Base-by-base conservation (phyloP, 768 basidiomycete genomes). In the Lactifluus pinguis region DNA sequence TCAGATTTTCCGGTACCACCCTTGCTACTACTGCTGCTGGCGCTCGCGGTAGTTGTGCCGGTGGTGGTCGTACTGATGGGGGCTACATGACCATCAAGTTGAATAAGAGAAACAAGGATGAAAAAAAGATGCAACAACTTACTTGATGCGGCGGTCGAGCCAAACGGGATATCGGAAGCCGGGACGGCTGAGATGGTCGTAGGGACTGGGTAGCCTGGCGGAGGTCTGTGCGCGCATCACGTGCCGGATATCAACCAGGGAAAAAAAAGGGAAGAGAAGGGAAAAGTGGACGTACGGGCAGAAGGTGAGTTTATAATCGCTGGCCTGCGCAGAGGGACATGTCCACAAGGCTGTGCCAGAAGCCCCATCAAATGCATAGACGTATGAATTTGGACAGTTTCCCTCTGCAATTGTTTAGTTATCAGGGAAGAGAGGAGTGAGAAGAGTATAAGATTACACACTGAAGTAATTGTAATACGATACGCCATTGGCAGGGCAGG, bases 321-420 rank as follows among this genome's bases (percentile, higher is more conserved):
- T 69, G 10, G 66, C 65, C 42, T 61, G 51, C 11, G 61, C 44
- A 8, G 80, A 73, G 14, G 70, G 63, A 69, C 84, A 84, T 1
- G 74, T 80, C 74, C 76, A 83, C 44, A 84, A 72, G 0, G 84
- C 82, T 0, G 80, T 73, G 65, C 80, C 76, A 62, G 72, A 74
- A 30, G 72, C 64, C 67, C 84, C 82, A 65, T 84, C 83, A 64
- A 75, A 83, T 2, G 82, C 79, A 62, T 82, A 83, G 5, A 74
- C 80, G 61, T 81, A 82, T 8, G 78, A 70, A 58, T 77, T 75
- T 4, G 76, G 77, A 68, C 77, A 80, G 56, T 69, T 75, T 41
- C 64, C 49, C 69, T 79, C 73, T 76, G 66, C 29, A 36, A 19
- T 15, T 4, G 17, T 13, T 53, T 34, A 19, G n/a, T 49, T 3